Base-by-base conservation (phyloP, 305 asterid genomes). In the Lippia alba region DNA sequence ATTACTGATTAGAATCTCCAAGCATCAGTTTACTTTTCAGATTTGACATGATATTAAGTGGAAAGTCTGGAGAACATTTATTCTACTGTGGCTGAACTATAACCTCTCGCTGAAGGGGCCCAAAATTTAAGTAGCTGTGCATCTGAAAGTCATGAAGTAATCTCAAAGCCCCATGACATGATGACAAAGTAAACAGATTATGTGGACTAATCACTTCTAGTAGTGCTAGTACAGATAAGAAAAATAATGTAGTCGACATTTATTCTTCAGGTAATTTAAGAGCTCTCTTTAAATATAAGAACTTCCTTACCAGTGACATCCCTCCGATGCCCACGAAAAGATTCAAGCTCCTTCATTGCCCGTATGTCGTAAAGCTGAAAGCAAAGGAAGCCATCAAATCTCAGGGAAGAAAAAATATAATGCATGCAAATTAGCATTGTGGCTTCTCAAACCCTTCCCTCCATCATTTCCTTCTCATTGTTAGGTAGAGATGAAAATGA, bases 341-440 rank as follows among this genome's bases (percentile, higher is more conserved):
- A 86, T 77, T 92, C 92, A 36, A 94, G 96, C 86, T 94, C 99
- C 89, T 92, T 94, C 99, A 94, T 94, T 39, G 97, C 90, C 85
- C 99, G 90, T 83, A 94, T 92, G 79, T 94, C 99, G 81, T 90
- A 94, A 73, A 94, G 97, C 99, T 94, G 90, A 55, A 74, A 75
- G 72, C 58, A 44, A 65, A 50, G 57, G 32, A 12, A 48, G 39
- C 56, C 11, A 51, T 53, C 58, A 57, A 67, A 48, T 15, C 59
- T 72, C 61, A 30, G 49, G 74, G 50, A 67, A 62, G 74, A 61
- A 66, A n/a, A 58, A 44, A 48, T 16, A 56, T 41, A 33, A 39
- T 59, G 12, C 60, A 24, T 19, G 10, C 60, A 24, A 39, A 67
- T 12, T 24, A 11, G 63, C 30, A 39, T 16, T 33, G 57, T 20